Evolutionary conservation across 108 stramenopile genomes (phyloP), one percentile per base, ranked within the genome.

Genomic region (Nitzschia putrida): DNA sequence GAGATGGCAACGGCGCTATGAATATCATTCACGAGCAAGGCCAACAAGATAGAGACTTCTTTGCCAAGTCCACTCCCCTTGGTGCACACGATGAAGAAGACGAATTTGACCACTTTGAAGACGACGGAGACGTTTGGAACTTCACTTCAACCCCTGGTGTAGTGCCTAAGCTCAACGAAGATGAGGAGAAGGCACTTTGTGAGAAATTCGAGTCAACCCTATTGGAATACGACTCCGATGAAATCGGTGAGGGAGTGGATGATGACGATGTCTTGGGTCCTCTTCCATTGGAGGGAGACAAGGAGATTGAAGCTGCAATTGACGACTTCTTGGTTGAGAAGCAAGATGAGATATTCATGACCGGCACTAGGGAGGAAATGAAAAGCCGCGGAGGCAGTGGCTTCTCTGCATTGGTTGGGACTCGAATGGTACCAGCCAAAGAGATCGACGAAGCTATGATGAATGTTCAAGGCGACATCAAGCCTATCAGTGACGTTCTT

Each of bases 191-290:
- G 53, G 88, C 88, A 41, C 69, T 89, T 13, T 86, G 86, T 26
- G 85, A 92, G 53, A 85, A 87, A 43, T 93, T 94, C 66, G 86
- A 94, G 66, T 73, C 86, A 67, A 86, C 96, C 41, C 77, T 98
- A 81, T 69, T 92, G 82, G 86, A 96, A 93, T 76, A 98, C 81
- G 71, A 97, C 69, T 71, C 89, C 69, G 68, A 98, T 79, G 68
- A 91, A 72, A 23, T 93, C 77, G 54, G 83, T 60, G 78, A 94
- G 63, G 57, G 77, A 25, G 71, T 80, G 39, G 85, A 89, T 58
- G 83, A 93, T 24, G 92, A 92, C 56, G 88, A 84, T 49, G 87
- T 78, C 12, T 72, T 88, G 7, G 95, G 92, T 2, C 61, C 72
- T 38, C 77, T 79, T 47, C 85, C 87, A 10, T 72, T 88, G 63